Evolutionary conservation across 306 rosid genomes (phyloP).

Genomic region (Glycine latifolia): DNA sequence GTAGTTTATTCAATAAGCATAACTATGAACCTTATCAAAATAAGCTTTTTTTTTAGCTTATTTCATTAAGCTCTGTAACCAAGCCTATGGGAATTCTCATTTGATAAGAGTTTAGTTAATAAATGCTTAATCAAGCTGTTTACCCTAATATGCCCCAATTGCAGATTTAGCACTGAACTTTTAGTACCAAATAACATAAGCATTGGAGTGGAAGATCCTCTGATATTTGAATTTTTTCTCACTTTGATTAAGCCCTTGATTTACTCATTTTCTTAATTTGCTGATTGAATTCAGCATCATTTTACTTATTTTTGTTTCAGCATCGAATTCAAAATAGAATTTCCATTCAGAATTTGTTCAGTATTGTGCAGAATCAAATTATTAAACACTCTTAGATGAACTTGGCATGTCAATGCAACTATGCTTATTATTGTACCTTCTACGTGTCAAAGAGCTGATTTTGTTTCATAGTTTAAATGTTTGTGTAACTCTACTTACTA

Average conservation of each 20-base stretch:
- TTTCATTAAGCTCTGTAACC: background rate
- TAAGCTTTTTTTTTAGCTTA: background rate
- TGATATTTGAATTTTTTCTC: background rate
- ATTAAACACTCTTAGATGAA: background rate
- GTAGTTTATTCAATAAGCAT: background rate
- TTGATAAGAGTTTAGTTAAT: background rate
- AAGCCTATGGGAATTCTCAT: background rate
- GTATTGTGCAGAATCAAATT: background rate
- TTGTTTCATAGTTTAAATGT: constrained; percentile 16
- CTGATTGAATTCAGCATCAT: constrained; percentile 13
- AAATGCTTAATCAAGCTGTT: background rate
- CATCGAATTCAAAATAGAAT: background rate
- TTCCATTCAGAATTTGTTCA: constrained; percentile 10
- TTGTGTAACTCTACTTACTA: constrained; percentile 19
- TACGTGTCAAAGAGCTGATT: background rate
- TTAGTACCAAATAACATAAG: background rate
- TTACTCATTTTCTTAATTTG: constrained; percentile 17
- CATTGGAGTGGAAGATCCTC: too few relatives aligned
- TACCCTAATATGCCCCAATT: background rate
- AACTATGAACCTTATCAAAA: background rate
- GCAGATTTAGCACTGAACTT: background rate
- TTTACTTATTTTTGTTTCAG: constrained; percentile 9
- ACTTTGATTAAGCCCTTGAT: background rate
- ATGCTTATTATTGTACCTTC: background rate
- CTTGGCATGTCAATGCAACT: constrained; percentile 25